Evolutionary conservation across 371 early-diverging fungal species (phyloP).

Genomic region (Rhizomucor miehei): DNA sequence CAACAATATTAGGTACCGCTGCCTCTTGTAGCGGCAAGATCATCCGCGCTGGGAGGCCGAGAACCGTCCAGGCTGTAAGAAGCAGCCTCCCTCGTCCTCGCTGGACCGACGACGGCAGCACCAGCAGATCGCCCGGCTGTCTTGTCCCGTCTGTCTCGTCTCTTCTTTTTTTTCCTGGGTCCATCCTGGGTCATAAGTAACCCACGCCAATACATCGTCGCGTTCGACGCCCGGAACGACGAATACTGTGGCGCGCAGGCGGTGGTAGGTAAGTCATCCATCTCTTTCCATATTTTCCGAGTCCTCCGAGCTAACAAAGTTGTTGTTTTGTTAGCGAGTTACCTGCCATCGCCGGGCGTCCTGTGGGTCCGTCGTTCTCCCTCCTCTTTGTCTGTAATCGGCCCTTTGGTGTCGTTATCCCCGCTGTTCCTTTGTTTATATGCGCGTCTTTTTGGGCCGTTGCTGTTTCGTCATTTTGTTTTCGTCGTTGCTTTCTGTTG

Average conservation of each 20-base stretch:
- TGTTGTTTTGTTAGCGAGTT: constrained; percentile 20
- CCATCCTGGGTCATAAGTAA: background rate
- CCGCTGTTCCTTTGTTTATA: background rate
- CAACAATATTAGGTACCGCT: background rate
- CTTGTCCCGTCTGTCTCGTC: background rate
- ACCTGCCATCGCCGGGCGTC: constrained; percentile 24
- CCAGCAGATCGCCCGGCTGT: constrained; percentile 13
- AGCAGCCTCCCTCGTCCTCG: constrained; percentile 1
- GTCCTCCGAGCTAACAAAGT: background rate
- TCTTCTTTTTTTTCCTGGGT: constrained; percentile 5
- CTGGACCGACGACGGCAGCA: constrained; percentile 16
- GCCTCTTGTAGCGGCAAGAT: background rate
- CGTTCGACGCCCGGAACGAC: too few relatives aligned
- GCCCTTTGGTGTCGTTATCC: background rate
- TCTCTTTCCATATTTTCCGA: background rate
- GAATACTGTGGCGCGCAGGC: constrained; percentile 2
- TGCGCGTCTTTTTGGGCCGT: too few relatives aligned
- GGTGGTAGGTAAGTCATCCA: constrained; percentile 24
- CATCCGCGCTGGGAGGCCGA: background rate
- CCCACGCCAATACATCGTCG: too few relatives aligned
- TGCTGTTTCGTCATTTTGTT: background rate
- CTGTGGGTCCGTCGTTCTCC: constrained; percentile 1
- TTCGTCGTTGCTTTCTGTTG: background rate
- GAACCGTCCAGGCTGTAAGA: background rate
- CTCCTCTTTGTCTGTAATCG: background rate